Evolutionary conservation across 2,329 filamentous ascomycete genomes (phyloP).

Genomic region (Beauveria australis): DNA sequence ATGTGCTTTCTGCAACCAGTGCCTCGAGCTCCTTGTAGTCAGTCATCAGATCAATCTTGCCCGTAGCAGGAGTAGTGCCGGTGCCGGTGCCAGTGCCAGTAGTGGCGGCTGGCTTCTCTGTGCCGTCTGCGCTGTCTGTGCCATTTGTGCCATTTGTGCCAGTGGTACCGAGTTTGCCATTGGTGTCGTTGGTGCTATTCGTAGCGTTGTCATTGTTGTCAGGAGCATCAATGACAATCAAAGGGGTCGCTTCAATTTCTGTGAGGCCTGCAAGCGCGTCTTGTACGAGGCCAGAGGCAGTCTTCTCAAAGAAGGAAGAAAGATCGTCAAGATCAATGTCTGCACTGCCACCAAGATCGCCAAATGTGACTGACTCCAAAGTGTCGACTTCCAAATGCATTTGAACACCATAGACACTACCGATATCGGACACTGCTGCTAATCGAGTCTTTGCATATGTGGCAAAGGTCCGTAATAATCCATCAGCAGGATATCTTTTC

Average conservation of each 20-base stretch:
- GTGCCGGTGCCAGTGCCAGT: neutral
- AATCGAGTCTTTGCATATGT: conserved; percentile 26
- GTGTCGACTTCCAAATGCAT: conserved; percentile 23
- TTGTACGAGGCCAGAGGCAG: conserved; percentile 32
- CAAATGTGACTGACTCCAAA: conserved; percentile 19
- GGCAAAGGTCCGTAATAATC: conserved; percentile 28
- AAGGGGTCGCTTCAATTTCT: conserved; percentile 18
- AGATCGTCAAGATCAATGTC: conserved; percentile 33
- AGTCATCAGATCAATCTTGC: conserved; percentile 23
- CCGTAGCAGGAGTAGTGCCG: neutral
- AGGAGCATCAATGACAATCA: conserved; percentile 5
- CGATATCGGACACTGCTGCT: conserved; percentile 25
- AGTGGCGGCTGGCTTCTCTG: conserved; percentile 19
- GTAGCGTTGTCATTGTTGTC: neutral
- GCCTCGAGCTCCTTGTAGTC: conserved; percentile 37
- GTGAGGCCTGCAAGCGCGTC: conserved; percentile 30
- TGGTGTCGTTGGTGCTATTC: conserved; percentile 14
- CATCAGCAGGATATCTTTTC: conserved; percentile 31
- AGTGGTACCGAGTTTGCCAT: conserved; percentile 20
- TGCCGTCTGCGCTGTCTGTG: conserved; percentile 20
- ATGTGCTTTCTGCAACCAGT: conserved; percentile 35
- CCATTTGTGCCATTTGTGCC: conserved; percentile 19
- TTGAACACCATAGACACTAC: conserved; percentile 26
- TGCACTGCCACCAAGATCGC: conserved; percentile 20
- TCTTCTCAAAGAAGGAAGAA: conserved; percentile 35